Evolutionary conservation across 2,329 filamentous ascomycete species (phyloP).

Genomic region (Ilyonectria sp.): DNA sequence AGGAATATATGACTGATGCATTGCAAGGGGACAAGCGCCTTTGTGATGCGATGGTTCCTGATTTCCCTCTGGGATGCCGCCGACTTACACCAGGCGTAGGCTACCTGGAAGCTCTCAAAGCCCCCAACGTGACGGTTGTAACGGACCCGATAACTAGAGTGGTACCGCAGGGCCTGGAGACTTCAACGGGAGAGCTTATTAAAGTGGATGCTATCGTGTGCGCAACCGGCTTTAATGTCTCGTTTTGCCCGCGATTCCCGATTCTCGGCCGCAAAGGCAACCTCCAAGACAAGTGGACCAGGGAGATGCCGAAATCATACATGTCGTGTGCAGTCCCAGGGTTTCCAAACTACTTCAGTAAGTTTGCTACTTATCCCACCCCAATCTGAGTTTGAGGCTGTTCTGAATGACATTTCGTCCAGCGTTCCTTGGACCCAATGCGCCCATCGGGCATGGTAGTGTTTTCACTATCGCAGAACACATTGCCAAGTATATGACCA

Average conservation of each 20-base stretch:
- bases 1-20: constrained; percentile 23
- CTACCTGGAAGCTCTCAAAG: constrained; percentile 24
- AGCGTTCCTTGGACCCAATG: constrained; percentile 68
- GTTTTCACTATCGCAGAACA: constrained; percentile 67
- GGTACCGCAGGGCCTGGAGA: constrained; percentile 8
- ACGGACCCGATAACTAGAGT: constrained; percentile 14
- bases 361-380: background rate
- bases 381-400: background rate
- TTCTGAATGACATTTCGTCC: background rate
- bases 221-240: constrained; percentile 26
- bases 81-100: constrained; percentile 25
- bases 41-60: constrained; percentile 23
- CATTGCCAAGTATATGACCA: constrained; percentile 67
- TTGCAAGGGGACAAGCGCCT: constrained; percentile 24
- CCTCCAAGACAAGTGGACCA: constrained; percentile 17
- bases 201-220: constrained; percentile 25
- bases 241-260: constrained; percentile 26
- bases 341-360: constrained; percentile 31
- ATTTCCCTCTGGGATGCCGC: constrained; percentile 28
- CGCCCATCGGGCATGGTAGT: constrained; percentile 65
- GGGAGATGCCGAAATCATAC: constrained; percentile 21
- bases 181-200: constrained; percentile 7
- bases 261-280: constrained; percentile 21
- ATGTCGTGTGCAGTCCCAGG: constrained; percentile 26
- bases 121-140: constrained; percentile 17